Evolutionary conservation across 768 basidiomycete species (phyloP).

Genomic region (Chalciporus pseudorubinellus): DNA sequence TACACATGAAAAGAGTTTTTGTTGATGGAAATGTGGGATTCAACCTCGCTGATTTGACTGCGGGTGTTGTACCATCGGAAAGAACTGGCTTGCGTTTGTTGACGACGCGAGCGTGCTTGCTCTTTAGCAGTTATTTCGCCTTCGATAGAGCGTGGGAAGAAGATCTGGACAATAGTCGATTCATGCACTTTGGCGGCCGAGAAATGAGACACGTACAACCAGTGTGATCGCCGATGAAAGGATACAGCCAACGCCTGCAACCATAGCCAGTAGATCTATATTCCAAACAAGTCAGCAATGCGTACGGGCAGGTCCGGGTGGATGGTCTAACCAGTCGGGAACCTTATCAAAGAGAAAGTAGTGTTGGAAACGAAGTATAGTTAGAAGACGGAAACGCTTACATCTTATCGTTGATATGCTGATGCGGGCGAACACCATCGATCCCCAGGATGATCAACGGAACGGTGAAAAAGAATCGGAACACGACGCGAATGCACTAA

Average conservation of each 20-base stretch:
- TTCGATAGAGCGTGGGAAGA: constrained; percentile 79
- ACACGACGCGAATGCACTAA: constrained; percentile 67
- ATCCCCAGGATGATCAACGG: constrained; percentile 64
- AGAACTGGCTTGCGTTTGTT: constrained; percentile 16
- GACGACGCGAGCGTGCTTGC: constrained; percentile 31
- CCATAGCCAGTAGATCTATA: constrained; percentile 57
- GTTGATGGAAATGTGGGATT: constrained; percentile 15
- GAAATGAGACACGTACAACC: constrained; percentile 44
- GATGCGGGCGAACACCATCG: constrained; percentile 64
- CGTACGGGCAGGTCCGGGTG: not conserved
- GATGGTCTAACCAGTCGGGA: constrained; percentile 22
- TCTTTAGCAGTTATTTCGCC: constrained; percentile 58
- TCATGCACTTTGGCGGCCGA: not conserved
- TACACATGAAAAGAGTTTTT: constrained; percentile 2
- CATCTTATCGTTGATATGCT: constrained; percentile 63
- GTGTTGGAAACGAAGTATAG: not conserved
- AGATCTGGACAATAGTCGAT: constrained; percentile 52
- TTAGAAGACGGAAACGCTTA: constrained; percentile 21
- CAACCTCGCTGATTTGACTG: not conserved
- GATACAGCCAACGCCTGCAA: constrained; percentile 56
- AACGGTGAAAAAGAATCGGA: constrained; percentile 69
- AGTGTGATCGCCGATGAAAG: constrained; percentile 76
- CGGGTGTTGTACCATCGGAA: not conserved
- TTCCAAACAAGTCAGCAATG: constrained; percentile 11
- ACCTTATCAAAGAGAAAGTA: constrained; percentile 15